Base-by-base conservation (phyloP, 2,329 filamentous ascomycete genomes). In the Aureobasidium sp. region DNA sequence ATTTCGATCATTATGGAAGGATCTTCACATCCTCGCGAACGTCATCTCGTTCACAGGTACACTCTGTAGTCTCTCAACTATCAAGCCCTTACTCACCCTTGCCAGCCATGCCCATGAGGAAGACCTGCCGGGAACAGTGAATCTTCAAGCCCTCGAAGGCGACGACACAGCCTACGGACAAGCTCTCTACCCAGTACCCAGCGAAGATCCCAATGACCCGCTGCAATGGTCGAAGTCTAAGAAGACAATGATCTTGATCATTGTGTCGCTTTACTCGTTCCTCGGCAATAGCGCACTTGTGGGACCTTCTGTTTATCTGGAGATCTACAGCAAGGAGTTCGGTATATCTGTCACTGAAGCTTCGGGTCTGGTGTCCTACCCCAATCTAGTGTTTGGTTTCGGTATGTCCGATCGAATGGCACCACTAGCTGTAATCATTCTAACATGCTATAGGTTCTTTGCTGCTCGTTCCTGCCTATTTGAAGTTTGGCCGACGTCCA, bases 141-240 rank as follows among this genome's bases (percentile, higher is more conserved):
- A 84, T 67, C 73, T 85, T 17, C 72, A 76, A 60, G 78, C 76
- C 12, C 70, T 62, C 76, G 82, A 84, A 73, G 83, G 82, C 50
- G 82, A 85, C 67, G 82, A 85, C 66, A 82, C 82, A 0, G 82
- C 75, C 0, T 82, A 83, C 63, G 84, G 84, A 26, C 83, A 85
- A 69, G 83, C 84, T 2, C 75, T 86, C 3, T 86, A 81, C 66
- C 83, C 84, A 1, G 83, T 85, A 0, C 83, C 84, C 1, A 80
- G 82, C 1, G 79, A 84, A 61, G 83, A 85, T 66, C 83, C 83
- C 1, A 86, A 86, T 63, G 83, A 86, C 68, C 83, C 83, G 8
- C 74, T 85, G 10, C 79, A 83, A 75, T 86, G 83, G 84, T 69
- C 80, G 1, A 74, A 71, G 32, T 76, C 72, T 66, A 85, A 84